These are phyloP conservation scores for Phylloporus rhodoxanthus DNA, from an alignment of 768 basidiomycete genomes.

Conservation along the genomic window DNA sequence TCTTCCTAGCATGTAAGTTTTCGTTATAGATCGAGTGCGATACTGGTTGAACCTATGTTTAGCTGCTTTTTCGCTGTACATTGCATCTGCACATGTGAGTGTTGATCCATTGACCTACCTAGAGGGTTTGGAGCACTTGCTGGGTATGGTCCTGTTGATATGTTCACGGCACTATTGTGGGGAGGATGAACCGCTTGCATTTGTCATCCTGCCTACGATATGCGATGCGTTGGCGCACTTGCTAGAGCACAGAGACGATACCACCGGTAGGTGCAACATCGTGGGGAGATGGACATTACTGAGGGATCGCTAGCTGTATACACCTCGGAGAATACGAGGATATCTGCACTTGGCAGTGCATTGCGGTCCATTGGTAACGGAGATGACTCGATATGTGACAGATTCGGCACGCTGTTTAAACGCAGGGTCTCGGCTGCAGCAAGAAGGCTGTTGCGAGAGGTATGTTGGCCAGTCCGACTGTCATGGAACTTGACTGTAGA, in stretches of 20 bases:
- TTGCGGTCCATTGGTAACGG: slow-evolving; percentile 30
- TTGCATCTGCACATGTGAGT: slow-evolving; percentile 25
- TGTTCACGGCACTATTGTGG: slow-evolving; percentile 39
- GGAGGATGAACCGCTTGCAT: slow-evolving; percentile 46
- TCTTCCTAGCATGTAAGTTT: slow-evolving; percentile 40
- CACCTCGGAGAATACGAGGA: slow-evolving; percentile 38
- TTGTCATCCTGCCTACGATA: slow-evolving; percentile 44
- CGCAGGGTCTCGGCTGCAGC: slow-evolving; percentile 27
- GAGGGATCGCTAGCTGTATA: slow-evolving; percentile 9
- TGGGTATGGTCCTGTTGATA: slow-evolving; percentile 45
- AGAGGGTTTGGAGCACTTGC: slow-evolving; percentile 43
- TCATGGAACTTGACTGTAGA: background rate
- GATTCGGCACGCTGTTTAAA: slow-evolving; percentile 29
- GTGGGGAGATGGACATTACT: background rate
- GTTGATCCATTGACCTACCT: slow-evolving; percentile 36
- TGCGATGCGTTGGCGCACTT: slow-evolving; percentile 45
- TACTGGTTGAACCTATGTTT: background rate
- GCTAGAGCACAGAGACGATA: slow-evolving; percentile 21
- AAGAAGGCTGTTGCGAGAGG: slow-evolving; percentile 26
- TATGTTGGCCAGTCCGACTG: slow-evolving; percentile 3
- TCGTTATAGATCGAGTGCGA: background rate
- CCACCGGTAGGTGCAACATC: slow-evolving; percentile 22
- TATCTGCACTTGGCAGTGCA: slow-evolving; percentile 37
- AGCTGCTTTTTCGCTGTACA: slow-evolving; percentile 47
- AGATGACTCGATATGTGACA: slow-evolving; percentile 6